These are phyloP conservation scores for Kalanchoe fedtschenkoi DNA, from an alignment of 164 flowering plant genomes.

Conservation along the genomic window DNA sequence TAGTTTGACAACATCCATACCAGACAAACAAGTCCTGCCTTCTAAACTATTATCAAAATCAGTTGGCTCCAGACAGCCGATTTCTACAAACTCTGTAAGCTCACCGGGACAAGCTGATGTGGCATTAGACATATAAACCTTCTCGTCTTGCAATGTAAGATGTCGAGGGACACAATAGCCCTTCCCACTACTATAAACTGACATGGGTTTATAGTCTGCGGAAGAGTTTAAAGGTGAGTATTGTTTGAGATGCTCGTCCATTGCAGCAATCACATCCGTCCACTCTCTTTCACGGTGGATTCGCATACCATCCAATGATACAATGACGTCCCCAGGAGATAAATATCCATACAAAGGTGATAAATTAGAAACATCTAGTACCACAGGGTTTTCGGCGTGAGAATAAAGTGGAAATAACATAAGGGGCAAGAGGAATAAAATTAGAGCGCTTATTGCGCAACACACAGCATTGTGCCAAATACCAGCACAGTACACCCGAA, in stretches of 20 bases:
- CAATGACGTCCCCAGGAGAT: slow-evolving; percentile 57
- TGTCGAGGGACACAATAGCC: slow-evolving; percentile 66
- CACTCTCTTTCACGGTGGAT: slow-evolving; percentile 47
- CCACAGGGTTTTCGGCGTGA: slow-evolving; percentile 56
- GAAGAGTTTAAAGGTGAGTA: slow-evolving; percentile 11
- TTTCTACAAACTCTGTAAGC: slow-evolving; percentile 30
- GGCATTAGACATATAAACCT: slow-evolving; percentile 15
- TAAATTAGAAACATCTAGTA: slow-evolving; percentile 41
- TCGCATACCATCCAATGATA: slow-evolving; percentile 51
- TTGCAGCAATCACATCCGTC: slow-evolving; percentile 27
- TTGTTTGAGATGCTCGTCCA: slow-evolving; percentile 19
- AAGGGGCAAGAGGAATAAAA: slow-evolving; percentile 55
- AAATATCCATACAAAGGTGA: slow-evolving; percentile 60
- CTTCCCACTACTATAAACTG: slow-evolving; percentile 17
- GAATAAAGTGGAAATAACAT: slow-evolving; percentile 61
- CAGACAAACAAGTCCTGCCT: slow-evolving; percentile 40
- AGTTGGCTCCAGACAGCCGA: slow-evolving; percentile 29
- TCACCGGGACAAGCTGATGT: slow-evolving; percentile 46
- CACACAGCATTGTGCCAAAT: slow-evolving; percentile 91
- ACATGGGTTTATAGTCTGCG: slow-evolving; percentile 8
- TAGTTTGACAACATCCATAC: slow-evolving; percentile 43
- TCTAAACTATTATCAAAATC: slow-evolving; percentile 10
- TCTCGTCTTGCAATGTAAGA: slow-evolving; percentile 31
- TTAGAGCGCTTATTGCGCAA: slow-evolving; percentile 61
- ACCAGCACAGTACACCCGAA: slow-evolving; percentile 90